Base-by-base conservation (phyloP, 2,329 filamentous ascomycete genomes). In the Colletotrichum incanum region DNA sequence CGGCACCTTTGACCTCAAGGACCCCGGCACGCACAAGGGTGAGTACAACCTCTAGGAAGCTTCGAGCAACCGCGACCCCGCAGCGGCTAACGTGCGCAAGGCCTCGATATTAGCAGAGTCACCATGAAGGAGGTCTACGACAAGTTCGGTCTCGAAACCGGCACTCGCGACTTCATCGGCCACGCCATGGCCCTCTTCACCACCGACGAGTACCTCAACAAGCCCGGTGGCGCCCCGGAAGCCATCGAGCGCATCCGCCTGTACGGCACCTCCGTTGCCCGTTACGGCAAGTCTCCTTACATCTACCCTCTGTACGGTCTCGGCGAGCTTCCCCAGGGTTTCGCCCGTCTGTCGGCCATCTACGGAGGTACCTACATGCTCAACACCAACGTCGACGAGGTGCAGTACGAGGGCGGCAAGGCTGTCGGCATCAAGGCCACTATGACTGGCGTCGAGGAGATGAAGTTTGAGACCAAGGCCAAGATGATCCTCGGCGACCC, bases 301-400 rank as follows among this genome's bases (percentile, higher is more conserved):
- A 98, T 99, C 86, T 99, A 99, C 88, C 97, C 96, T 60, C 92
- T 98, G 41, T 99, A 99, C 86, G 96, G 96, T 74, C 91, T 99
- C 61, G 96, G 94, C 81, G 96, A 99, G 87, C 93, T 99, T 68
- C 97, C 96, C 45, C 96, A 99, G 85, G 96, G 96, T 72, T 99
- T 99, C 79, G 96, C 96, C 75, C 95, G 96, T 83, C 90, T 99
- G 66, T 98, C 95, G 50, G 96, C 96, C 82, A 98, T 99, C 84
- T 98, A 99, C 81, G 96, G 96, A 76, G 96, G 96, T 77, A 99
- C 96, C 62, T 99, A 99, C 86, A 99, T 99, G 95, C 92, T 99
- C 79, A 98, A 98, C 88, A 97, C 96, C 77, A 91, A 92, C 77
- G 90, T 99, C 67, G 93, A 98, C 75, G 96, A 99, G 87, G 86